Evolutionary conservation across 208 protist species (phyloP), one percentile per base, ranked within the genome.

Genomic region (Jaenimonas drosophilae): DNA sequence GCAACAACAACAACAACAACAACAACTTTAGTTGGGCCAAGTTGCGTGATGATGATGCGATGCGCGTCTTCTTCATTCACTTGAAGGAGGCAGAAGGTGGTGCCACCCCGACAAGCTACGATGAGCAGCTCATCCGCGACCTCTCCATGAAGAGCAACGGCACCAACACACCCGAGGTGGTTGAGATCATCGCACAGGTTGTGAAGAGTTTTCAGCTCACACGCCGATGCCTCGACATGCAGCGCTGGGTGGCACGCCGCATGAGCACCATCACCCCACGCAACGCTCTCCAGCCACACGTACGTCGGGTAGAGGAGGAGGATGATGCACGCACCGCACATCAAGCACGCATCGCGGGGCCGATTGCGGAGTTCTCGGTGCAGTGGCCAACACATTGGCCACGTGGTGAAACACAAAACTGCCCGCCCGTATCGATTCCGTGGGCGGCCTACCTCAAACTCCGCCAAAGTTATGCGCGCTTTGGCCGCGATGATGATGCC

Each of bases 101-200:
- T 39, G 36, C 45, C 33, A 16, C 40, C 16, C 34, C 51, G 3
- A 9, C 16, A 4, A 67, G 77, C 5, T 92, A 86, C 53, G 74
- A 92, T 47, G 76, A 77, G 48, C 84, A 92, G 66, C 65, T 92
- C 5, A 46, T 92, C 2, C 76, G 84, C 0, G 84, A 92, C 55
- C 54, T 92, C 20, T 73, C 79, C 21, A 36, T 92, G 7, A 92
- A 92, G 61, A 82, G 76, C 36, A 69, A 75, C 54, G 68, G 51
- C 23, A 51, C 52, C 1, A 38, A 64, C 43, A 64, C 66, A 39
- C 4, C 59, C 0, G 49, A 40, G n/a, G 64, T 73, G 9, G 48
- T 81, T 7, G 59, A 26, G 0, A 45, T 33, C 5, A 49, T 92
- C 28, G 44, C 41, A 14, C 20, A 41, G 14, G 20, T 87, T 2